phyloP scores from a whole-genome alignment of 768 basidiomycete genomes.

The Macrolepiota dolichaula region DNA sequence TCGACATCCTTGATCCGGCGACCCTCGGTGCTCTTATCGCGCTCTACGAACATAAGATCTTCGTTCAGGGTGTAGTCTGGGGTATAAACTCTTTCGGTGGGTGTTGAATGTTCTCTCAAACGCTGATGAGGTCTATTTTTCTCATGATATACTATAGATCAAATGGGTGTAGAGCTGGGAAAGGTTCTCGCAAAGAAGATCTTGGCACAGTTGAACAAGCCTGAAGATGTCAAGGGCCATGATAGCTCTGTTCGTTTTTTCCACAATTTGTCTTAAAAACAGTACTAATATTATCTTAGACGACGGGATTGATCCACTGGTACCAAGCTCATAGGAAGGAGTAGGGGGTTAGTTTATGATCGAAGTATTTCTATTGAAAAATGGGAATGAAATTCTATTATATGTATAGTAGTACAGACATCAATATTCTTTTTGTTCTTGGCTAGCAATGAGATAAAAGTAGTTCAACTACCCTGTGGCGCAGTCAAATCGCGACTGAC shows the following conservation, averaged over 20 bases:
- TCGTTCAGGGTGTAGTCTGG: constrained; percentile 96
- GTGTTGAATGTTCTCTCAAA: constrained; percentile 16
- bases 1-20: constrained; percentile 88
- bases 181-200: constrained; percentile 98
- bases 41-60: constrained; percentile 98
- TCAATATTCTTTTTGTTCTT: background rate
- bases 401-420: background rate
- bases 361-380: background rate
- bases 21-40: constrained; percentile 90
- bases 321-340: constrained; percentile 89
- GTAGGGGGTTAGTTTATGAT: constrained; percentile 22
- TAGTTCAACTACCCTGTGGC: too few species aligned
- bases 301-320: constrained; percentile 94
- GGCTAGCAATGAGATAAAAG: background rate
- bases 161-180: constrained; percentile 99
- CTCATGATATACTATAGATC: constrained; percentile 52
- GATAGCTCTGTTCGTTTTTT: constrained; percentile 69
- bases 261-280: background rate
- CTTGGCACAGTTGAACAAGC: constrained; percentile 78
- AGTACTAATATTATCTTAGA: constrained; percentile 41
- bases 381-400: background rate
- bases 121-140: background rate
- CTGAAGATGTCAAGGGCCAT: constrained; percentile 79
- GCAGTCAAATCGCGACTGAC: background rate
- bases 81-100: constrained; percentile 97